Evolutionary conservation across 139 green algal genomes (phyloP), one percentile per base, ranked within the genome.

Genomic region (Monoraphidium neglectum): DNA sequence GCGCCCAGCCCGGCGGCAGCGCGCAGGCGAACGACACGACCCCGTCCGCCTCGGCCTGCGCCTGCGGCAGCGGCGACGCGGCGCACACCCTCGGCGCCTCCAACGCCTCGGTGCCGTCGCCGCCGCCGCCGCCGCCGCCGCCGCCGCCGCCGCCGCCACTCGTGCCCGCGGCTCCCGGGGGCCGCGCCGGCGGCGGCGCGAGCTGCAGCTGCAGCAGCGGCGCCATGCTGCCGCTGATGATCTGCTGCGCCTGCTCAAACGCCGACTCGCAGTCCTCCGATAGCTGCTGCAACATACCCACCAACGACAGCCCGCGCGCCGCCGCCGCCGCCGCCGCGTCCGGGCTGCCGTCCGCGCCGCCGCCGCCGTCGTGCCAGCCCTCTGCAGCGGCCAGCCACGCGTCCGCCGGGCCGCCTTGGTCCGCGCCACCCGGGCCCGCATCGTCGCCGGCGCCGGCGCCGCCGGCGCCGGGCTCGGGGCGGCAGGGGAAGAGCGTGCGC

Each of bases 241-340:
- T 43, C 49, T 43, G 43, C 62, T 80, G 26, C 24, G 77, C 68
- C 62, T 49, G 68, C 35, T 74, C 79, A 38, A 78, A 78, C 26
- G 47, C 74, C 21, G 28, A 49, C 1, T 70, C 59, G 23, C 59
- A 78, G 23, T 60, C 23, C 26, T 70, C 60, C 5, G 15, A 15
- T 26, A 84, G 68, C 38, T 70, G 26, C n/a, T 51, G 43, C 74
- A 84, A 53, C 73, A 81, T 73, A 26, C 74, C 73, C 66, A 74
- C 61, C 46, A 84, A 35, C 13, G 68, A 51, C 56, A n/a, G 33
- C 61, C 26, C 51, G 61, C 46, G 57, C 32, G 56, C 78, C 51
- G 33, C 72, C 61, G 33, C 66, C 64, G 46, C 56, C 32, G 49
- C 30, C 23, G 23, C 37, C 40, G 33, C 61, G n/a, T 35, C 51